Evolutionary conservation across 768 basidiomycete species (phyloP), one percentile per base, ranked within the genome.

Genomic region (Psilocybe sp.): DNA sequence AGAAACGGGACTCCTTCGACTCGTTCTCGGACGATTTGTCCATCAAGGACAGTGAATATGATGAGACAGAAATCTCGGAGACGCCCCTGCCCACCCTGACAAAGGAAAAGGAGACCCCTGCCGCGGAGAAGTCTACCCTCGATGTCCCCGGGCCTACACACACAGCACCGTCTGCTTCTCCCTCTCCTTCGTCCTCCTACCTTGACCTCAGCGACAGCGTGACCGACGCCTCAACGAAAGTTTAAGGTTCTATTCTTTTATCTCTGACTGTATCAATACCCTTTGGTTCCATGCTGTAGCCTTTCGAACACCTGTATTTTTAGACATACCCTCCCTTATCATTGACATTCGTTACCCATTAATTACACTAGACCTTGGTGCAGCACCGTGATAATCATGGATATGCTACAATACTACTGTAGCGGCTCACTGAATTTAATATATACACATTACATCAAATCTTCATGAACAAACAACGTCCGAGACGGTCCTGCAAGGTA

Each of bases 1-100:
- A 66, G 44, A 66, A 63, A 32, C 61, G 64, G 15, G 64, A 67
- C 49, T 65, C 63, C 4, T 13, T 63, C 38, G 60, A 63, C 38
- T 52, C 63, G 4, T 36, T 64, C n/a, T 60, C 65, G 10, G 63
- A 63, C 19, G 31, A 63, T 36, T 58, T 59, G 20, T 57, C 59
- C 2, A 19, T 60, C 18, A 56, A 57, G 16, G 58, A 63, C 18
- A 57, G 57, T 39, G 58, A 54, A 5, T 48, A 54, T 18, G 49
- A 50, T 7, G 46, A 50, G 10, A 53, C 55, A 1, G 51, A 55
- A 43, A 35, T 42, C 15, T 45, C 50, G 3, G 42, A 44, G 36
- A 57, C 53, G 14, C 49, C 55, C 10, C 48, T 51, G 34, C 53
- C 47, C 23, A 53, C 55, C 7, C 53, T 55, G 14, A 52, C 51